Evolutionary conservation across 225 moss, liverwort and hornwort species (phyloP).

Genomic region (Straminergon stramineum): DNA sequence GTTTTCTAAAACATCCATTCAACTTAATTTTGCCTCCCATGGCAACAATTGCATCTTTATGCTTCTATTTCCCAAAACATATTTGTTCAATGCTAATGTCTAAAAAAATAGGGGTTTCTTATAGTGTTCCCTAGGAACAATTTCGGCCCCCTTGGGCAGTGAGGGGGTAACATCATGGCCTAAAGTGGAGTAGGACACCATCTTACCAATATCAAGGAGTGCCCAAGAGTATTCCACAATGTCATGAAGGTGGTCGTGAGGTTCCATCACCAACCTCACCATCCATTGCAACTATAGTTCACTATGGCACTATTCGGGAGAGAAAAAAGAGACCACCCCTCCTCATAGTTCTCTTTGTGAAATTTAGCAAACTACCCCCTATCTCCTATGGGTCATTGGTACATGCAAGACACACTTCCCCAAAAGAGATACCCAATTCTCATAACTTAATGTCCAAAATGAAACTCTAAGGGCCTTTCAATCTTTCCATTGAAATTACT

Average conservation of each 20-base stretch:
- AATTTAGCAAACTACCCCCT: fast-evolving
- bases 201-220: background rate
- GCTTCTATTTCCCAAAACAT: too few species aligned
- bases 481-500: fast-evolving
- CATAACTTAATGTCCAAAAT: background rate
- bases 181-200: fast-evolving
- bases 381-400: fast-evolving
- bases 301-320: fast-evolving
- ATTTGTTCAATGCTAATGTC: too few species aligned
- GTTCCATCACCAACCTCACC: background rate
- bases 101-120: too few species aligned
- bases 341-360: fast-evolving
- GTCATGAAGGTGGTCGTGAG: background rate
- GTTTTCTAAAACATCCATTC: too few species aligned
- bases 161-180: fast-evolving
- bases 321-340: fast-evolving
- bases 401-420: fast-evolving
- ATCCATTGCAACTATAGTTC: fast-evolving
- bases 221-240: fast-evolving
- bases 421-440: fast-evolving
- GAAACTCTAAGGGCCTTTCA: fast-evolving
- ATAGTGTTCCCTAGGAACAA: too few species aligned
- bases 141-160: too few species aligned
- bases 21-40: too few species aligned
- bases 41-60: too few species aligned